Conservation (phyloP, 345 rosid genomes). For the Arabidopsis arenosa region DNA sequence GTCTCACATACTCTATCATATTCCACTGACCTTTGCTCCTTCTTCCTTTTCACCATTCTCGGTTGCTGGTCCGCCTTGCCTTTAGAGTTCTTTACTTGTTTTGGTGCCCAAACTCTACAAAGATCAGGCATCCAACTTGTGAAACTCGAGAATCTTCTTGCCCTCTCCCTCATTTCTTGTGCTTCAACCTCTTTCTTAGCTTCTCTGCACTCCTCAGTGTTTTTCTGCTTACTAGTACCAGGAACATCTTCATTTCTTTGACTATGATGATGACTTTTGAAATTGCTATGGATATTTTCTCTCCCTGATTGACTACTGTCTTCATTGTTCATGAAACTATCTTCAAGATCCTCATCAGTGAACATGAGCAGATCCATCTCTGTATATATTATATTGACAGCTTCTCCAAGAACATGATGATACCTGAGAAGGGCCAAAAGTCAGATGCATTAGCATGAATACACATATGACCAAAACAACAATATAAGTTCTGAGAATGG, state of each 20-base stretch:
- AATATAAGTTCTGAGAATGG: conserved; percentile 1
- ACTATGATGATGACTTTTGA: conserved; percentile 42
- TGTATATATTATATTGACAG: conserved; percentile 64
- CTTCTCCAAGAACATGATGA: conserved; percentile 59
- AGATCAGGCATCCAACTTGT: conserved; percentile 89
- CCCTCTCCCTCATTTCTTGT: conserved; percentile 77
- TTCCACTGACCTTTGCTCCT: conserved; percentile 45
- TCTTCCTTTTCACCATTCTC: conserved; percentile 64
- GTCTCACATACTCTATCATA: conserved; percentile 82
- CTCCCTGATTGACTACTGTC: conserved; percentile 69
- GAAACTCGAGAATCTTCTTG: conserved; percentile 76
- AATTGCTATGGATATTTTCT: conserved; percentile 48
- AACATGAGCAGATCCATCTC: conserved; percentile 81
- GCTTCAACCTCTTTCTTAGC: conserved; percentile 64
- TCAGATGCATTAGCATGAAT: conserved; percentile 24
- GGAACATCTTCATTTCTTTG: conserved; percentile 38
- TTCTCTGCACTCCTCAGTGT: conserved; percentile 37
- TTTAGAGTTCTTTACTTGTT: conserved; percentile 51
- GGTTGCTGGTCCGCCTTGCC: conserved; percentile 39
- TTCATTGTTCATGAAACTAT: conserved; percentile 65
- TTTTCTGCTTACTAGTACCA: conserved; percentile 47
- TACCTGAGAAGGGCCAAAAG: conserved; percentile 56
- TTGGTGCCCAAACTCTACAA: conserved; percentile 93
- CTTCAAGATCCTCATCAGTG: conserved; percentile 64
- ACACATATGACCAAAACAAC: not conserved